Evolutionary conservation across 2,329 filamentous ascomycete species (phyloP).

Genomic region (Sclerotiophoma versabilis): DNA sequence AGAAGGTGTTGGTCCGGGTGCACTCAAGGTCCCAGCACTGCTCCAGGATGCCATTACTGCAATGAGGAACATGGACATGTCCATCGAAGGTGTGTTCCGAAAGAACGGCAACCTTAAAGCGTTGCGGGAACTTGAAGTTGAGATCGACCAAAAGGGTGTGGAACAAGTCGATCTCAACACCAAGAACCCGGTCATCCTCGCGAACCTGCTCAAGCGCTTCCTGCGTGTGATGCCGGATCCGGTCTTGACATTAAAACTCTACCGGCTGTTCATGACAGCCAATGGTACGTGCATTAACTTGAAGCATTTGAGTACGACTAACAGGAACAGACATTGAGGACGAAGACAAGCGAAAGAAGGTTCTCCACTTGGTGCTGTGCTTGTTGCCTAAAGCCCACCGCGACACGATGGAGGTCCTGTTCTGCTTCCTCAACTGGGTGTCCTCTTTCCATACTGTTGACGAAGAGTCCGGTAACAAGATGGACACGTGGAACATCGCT

Average conservation of each 20-base stretch:
- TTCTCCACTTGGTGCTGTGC: slow-evolving; percentile 90
- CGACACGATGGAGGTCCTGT: slow-evolving; percentile 93
- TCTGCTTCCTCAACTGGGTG: slow-evolving; percentile 96
- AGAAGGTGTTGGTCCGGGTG: slow-evolving; percentile 91
- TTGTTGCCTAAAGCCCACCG: slow-evolving; percentile 90
- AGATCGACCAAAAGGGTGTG: slow-evolving; percentile 84
- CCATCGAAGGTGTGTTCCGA: slow-evolving; percentile 96
- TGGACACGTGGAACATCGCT: slow-evolving; percentile 97
- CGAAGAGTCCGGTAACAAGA: slow-evolving; percentile 96
- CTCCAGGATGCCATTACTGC: slow-evolving; percentile 93
- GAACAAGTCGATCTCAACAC: slow-evolving; percentile 85
- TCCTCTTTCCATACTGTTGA: slow-evolving; percentile 97
- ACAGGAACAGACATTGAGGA: slow-evolving; percentile 72
- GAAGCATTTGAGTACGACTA: slow-evolving; percentile 12
- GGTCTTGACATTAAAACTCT: slow-evolving; percentile 92
- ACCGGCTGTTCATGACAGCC: slow-evolving; percentile 86
- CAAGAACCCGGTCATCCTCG: slow-evolving; percentile 91
- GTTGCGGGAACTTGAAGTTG: slow-evolving; percentile 82
- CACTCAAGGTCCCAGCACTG: slow-evolving; percentile 87
- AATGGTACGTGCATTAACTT: slow-evolving; percentile 65
- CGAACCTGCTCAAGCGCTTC: slow-evolving; percentile 93
- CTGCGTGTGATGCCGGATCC: slow-evolving; percentile 93
- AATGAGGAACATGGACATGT: slow-evolving; percentile 99
- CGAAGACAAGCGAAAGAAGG: slow-evolving; percentile 79
- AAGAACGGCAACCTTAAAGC: slow-evolving; percentile 99